phyloP scores from a whole-genome alignment of 2,329 filamentous ascomycete species.

The Cercospora janseana region DNA sequence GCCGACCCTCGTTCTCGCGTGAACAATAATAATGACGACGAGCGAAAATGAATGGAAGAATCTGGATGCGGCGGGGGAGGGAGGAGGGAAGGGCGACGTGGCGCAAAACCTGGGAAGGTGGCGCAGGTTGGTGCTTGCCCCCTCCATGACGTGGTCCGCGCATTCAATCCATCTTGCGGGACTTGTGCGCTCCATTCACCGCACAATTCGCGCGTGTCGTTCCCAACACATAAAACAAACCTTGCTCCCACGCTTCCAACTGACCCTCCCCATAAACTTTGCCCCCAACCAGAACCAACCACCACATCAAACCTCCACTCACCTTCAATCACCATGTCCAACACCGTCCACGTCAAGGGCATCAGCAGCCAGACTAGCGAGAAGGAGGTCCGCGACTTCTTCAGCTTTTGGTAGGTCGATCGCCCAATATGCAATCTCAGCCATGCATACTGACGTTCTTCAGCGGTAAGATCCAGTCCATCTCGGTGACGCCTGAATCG shows the following conservation, averaged over 20 bases:
- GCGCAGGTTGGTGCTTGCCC: background rate
- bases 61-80: background rate
- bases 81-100: background rate
- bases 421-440: background rate
- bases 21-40: no score
- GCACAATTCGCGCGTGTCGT: background rate
- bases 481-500: conserved; percentile 68
- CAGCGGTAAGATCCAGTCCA: conserved; percentile 85
- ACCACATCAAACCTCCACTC: no score
- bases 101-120: background rate
- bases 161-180: conserved; percentile 1
- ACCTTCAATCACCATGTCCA: conserved; percentile 46
- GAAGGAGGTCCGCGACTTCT: conserved; percentile 93
- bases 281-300: background rate
- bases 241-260: background rate
- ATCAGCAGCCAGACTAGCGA: conserved; percentile 80
- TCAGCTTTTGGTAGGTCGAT: conserved; percentile 78
- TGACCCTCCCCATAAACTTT: background rate
- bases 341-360: conserved; percentile 83
- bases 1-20: background rate
- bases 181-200: conserved; percentile 2
- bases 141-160: conserved; percentile 4
- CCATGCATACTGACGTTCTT: conserved; percentile 12
- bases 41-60: no score
- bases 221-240: background rate